Percentiles rank a stretch among this genome's conserved stretches.
phyloP scores from a whole-genome alignment of 345 rosid genomes.

The Eucalyptus polybractea region DNA sequence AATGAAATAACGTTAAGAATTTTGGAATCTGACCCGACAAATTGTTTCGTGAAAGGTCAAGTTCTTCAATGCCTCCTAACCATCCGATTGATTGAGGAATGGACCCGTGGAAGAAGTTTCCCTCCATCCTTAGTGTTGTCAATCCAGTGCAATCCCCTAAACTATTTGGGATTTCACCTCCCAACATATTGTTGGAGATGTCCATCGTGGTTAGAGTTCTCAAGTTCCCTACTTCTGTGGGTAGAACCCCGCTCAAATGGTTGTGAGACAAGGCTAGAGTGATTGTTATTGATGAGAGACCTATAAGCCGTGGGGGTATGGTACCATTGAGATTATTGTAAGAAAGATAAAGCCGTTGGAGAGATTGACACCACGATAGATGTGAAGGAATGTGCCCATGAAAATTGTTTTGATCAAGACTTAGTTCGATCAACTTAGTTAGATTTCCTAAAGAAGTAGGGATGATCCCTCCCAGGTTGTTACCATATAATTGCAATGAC shows the following conservation, averaged over 20 bases:
- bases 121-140: background rate
- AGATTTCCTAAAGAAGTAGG: background rate
- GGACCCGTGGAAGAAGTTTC: background rate
- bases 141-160: background rate
- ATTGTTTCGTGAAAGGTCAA: background rate
- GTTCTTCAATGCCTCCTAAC: background rate
- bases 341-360: accelerated
- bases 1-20: background rate
- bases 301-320: background rate
- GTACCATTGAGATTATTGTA: background rate
- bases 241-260: background rate
- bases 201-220: background rate
- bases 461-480: background rate
- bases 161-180: background rate
- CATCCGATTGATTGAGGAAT: background rate
- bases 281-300: background rate
- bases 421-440: accelerated
- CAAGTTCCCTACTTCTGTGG: background rate
- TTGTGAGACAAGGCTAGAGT: accelerated
- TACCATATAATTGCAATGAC: accelerated
- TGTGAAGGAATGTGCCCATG: background rate
- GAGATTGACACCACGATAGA: accelerated
- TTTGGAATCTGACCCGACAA: background rate
- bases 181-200: background rate
- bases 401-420: background rate